Conservation (phyloP, 306 rosid species). For the Castanea crenata region DNA sequence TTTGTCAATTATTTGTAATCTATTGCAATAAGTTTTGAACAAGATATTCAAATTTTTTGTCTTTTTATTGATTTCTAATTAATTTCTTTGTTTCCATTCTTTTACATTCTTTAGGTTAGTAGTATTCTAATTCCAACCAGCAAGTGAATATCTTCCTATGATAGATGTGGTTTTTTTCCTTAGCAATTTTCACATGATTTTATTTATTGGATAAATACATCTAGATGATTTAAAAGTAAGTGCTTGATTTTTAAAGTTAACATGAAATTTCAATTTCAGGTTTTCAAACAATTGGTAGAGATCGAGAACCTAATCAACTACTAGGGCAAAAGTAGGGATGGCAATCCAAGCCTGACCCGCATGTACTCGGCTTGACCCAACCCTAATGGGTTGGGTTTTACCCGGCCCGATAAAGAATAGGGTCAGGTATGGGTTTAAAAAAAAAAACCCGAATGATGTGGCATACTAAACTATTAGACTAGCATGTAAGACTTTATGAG, state of each 20-base stretch:
- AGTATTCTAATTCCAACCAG: slow-evolving; percentile 78
- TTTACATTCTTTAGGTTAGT: slow-evolving; percentile 35
- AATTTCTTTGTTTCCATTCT: background rate
- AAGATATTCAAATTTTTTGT: no score
- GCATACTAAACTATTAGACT: no score
- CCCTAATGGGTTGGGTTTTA: no score
- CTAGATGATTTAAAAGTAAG: background rate
- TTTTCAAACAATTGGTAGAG: slow-evolving; percentile 53
- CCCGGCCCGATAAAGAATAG: no score
- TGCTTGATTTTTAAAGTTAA: background rate
- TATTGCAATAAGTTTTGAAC: no score
- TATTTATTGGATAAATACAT: background rate
- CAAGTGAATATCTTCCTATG: slow-evolving; percentile 85
- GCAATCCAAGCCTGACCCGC: no score
- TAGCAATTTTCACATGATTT: background rate
- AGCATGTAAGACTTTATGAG: no score
- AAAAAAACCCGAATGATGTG: no score
- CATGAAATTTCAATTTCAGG: slow-evolving; percentile 35
- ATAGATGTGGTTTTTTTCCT: slow-evolving; percentile 50
- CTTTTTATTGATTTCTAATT: background rate
- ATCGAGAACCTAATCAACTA: slow-evolving; percentile 54
- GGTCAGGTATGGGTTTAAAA: no score
- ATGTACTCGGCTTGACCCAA: no score
- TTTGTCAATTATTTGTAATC: no score
- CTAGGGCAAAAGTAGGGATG: slow-evolving; percentile 71